phyloP scores from a whole-genome alignment of 495 filamentous ascomycete species.

The Aspergillus saccharolyticus region DNA sequence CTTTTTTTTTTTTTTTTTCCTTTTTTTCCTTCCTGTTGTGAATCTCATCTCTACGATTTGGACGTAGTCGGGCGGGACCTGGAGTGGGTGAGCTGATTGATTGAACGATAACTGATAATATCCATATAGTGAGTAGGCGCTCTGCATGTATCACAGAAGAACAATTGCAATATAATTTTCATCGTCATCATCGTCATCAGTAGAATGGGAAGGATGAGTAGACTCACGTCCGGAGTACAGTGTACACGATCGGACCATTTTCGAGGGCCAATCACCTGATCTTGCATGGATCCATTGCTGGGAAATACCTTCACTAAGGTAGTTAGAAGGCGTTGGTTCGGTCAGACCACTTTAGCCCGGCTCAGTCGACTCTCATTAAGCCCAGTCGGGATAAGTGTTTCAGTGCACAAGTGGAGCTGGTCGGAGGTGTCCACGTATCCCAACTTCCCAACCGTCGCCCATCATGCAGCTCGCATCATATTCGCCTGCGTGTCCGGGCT shows the following conservation, averaged over 20 bases:
- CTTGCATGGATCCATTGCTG: neutral
- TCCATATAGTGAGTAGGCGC: neutral
- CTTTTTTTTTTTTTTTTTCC: neutral
- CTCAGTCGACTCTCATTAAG: neutral
- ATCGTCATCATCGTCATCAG: neutral
- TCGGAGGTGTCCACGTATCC: neutral
- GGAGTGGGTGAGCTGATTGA: neutral
- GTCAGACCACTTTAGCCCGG: neutral
- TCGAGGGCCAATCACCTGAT: neutral
- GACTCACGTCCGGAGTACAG: too few relatives aligned
- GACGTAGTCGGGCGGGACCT: neutral
- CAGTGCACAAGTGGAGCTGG: neutral
- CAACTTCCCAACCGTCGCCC: neutral
- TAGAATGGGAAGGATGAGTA: neutral
- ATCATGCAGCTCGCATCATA: neutral
- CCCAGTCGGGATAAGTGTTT: neutral
- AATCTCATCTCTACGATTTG: neutral
- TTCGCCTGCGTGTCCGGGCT: neutral
- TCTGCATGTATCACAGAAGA: neutral
- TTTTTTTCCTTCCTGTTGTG: neutral
- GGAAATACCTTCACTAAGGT: neutral
- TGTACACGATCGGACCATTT: neutral
- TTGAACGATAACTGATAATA: neutral
- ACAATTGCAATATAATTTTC: neutral
- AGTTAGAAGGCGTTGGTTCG: neutral